A percentile compares a stretch with the other conserved stretches of the same genome.
Evolutionary conservation across 2,329 filamentous ascomycete species (phyloP).

Genomic region (Geosmithia flava): DNA sequence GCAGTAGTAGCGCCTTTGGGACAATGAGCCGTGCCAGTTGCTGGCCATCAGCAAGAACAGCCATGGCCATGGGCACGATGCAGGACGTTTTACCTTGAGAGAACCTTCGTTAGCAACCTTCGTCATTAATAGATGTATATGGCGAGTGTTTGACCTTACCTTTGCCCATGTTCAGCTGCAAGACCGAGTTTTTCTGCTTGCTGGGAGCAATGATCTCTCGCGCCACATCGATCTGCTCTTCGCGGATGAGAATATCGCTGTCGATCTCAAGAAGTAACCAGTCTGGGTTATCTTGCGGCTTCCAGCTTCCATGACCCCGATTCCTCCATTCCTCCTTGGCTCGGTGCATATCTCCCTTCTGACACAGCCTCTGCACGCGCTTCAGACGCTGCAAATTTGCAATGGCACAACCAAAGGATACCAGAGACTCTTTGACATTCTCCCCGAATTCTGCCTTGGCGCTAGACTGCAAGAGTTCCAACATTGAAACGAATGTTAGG

Average conservation of each 20-base stretch:
- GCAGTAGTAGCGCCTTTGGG: constrained; percentile 40
- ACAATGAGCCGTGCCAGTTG: constrained; percentile 46
- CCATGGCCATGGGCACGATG: constrained; percentile 52
- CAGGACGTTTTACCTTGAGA: constrained; percentile 38
- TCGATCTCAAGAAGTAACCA: constrained; percentile 54
- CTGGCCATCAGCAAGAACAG: constrained; percentile 34
- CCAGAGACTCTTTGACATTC: background rate
- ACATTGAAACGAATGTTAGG: constrained; percentile 1
- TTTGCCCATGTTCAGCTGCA: constrained; percentile 38
- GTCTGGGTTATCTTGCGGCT: constrained; percentile 38
- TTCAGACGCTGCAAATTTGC: background rate
- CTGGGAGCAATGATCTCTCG: constrained; percentile 35
- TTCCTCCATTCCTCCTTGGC: constrained; percentile 33
- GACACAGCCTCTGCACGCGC: background rate
- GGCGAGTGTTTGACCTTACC: background rate
- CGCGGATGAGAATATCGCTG: constrained; percentile 46
- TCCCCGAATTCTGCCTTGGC: no score
- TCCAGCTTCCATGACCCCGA: constrained; percentile 43
- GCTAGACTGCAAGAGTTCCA: background rate
- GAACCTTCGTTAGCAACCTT: constrained; percentile 24
- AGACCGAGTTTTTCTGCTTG: constrained; percentile 31
- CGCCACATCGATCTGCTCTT: constrained; percentile 46
- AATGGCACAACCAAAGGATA: background rate
- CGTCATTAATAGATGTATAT: no score
- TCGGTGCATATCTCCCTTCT: constrained; percentile 6